Evolutionary conservation across 2,329 filamentous ascomycete genomes (phyloP).

Genomic region (Aspergillus quadrilineatus): DNA sequence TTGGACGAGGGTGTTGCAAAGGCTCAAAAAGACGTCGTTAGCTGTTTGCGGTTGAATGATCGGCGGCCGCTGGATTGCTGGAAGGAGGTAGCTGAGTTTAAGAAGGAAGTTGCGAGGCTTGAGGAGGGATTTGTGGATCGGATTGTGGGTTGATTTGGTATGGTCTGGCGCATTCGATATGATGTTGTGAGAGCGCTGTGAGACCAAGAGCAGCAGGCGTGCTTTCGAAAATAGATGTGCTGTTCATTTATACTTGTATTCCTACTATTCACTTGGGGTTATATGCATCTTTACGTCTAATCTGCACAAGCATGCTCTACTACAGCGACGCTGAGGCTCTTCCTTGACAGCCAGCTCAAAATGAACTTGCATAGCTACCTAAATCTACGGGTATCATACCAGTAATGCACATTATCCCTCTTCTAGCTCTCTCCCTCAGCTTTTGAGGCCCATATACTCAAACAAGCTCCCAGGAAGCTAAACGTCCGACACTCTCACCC

Average conservation of each 20-base stretch:
- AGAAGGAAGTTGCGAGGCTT: slow-evolving; percentile 79
- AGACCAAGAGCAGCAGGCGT: background rate
- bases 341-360: too few relatives aligned
- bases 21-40: slow-evolving; percentile 73
- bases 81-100: slow-evolving; percentile 88
- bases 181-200: slow-evolving; percentile 2
- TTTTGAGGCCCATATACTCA: slow-evolving; percentile 30
- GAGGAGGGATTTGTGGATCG: slow-evolving; percentile 87
- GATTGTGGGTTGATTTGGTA: slow-evolving; percentile 50
- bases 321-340: too few relatives aligned
- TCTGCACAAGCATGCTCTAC: background rate
- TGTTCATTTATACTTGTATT: slow-evolving; percentile 21
- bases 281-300: background rate
- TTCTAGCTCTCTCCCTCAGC: background rate
- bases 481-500: slow-evolving; percentile 73
- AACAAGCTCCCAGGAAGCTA: slow-evolving; percentile 74
- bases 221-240: slow-evolving; percentile 15
- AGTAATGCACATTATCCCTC: background rate
- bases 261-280: slow-evolving; percentile 17
- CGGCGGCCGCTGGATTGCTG: slow-evolving; percentile 89
- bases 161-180: background rate
- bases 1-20: slow-evolving; percentile 70
- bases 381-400: slow-evolving; percentile 4
- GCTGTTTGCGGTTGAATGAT: slow-evolving; percentile 81
- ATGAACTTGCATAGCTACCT: too few relatives aligned